A percentile compares a stretch with the other conserved stretches of the same genome.
These are phyloP conservation scores for Penicillium ucsense DNA, from an alignment of 495 filamentous ascomycete genomes.

Conservation along the genomic window DNA sequence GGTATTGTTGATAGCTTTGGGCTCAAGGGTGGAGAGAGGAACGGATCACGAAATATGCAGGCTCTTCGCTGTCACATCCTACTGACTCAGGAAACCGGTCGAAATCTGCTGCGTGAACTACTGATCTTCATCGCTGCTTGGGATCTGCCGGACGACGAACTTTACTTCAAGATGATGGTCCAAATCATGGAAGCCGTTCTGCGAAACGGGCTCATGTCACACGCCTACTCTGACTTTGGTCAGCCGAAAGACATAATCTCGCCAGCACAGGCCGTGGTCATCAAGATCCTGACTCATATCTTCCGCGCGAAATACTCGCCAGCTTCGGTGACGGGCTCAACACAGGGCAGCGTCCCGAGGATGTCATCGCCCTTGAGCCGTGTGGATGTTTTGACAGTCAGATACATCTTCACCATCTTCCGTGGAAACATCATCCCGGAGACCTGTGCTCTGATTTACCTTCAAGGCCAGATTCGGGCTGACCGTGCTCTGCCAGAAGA, in stretches of 20 bases:
- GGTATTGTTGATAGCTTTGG: conserved; percentile 58
- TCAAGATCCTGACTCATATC: conserved; percentile 81
- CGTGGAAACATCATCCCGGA: conserved; percentile 85
- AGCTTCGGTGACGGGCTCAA: conserved; percentile 35
- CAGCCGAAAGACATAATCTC: conserved; percentile 94
- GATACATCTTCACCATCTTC: conserved; percentile 87
- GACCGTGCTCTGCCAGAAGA: conserved; percentile 58
- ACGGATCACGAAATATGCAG: conserved; percentile 69
- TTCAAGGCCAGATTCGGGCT: conserved; percentile 81
- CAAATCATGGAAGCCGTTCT: conserved; percentile 91
- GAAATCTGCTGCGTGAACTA: conserved; percentile 79
- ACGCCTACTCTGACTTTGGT: conserved; percentile 78
- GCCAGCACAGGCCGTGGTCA: conserved; percentile 82
- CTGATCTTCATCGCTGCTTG: conserved; percentile 94
- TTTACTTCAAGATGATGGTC: conserved; percentile 91
- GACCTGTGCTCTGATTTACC: conserved; percentile 82
- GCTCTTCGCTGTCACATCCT: conserved; percentile 80
- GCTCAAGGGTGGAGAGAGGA: conserved; percentile 38
- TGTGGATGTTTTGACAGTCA: conserved; percentile 63
- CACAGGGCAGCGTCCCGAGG: conserved; percentile 26
- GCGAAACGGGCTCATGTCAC: conserved; percentile 76
- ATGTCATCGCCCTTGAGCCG: conserved; percentile 29
- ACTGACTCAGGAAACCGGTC: conserved; percentile 73
- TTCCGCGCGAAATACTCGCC: conserved; percentile 62
- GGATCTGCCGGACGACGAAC: conserved; percentile 82